Evolutionary conservation across 176 grass and related monocot species (phyloP).

Genomic region (Ensete ventricosum): DNA sequence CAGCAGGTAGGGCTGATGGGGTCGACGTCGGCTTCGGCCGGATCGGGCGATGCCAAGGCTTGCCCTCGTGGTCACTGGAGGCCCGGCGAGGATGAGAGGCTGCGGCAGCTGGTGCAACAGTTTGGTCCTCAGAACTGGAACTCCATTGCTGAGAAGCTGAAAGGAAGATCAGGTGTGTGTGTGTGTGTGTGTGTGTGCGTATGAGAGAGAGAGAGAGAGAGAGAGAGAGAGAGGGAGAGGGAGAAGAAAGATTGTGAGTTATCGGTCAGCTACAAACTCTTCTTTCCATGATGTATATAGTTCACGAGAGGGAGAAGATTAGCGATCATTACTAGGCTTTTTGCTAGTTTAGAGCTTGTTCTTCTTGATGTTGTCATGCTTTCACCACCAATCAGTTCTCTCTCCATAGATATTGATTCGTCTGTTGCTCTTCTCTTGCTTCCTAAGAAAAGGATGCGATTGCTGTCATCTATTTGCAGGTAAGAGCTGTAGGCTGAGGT

Average conservation of each 20-base stretch:
- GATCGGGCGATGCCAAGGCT: slow-evolving; percentile 43
- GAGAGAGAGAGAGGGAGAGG: too few relatives aligned
- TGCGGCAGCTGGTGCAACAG: slow-evolving; percentile 62
- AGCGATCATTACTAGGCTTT: too few relatives aligned
- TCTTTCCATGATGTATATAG: too few relatives aligned
- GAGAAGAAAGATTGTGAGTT: too few relatives aligned
- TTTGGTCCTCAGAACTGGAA: slow-evolving; percentile 96
- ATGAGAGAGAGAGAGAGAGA: too few relatives aligned
- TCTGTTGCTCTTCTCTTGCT: not conserved
- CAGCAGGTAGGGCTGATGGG: slow-evolving; percentile 19
- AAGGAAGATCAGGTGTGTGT: slow-evolving; percentile 75
- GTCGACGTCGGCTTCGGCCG: slow-evolving; percentile 39
- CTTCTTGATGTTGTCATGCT: too few relatives aligned
- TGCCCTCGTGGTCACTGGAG: slow-evolving; percentile 84
- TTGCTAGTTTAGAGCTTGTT: too few relatives aligned
- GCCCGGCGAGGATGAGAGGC: slow-evolving; percentile 73
- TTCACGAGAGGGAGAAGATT: too few relatives aligned
- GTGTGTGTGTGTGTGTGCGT: too few relatives aligned
- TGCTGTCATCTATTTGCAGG: slow-evolving; percentile 28
- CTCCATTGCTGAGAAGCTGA: slow-evolving; percentile 87
- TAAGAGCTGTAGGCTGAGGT: slow-evolving; percentile 90
- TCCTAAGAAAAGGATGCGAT: not conserved
- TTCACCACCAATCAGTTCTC: too few relatives aligned
- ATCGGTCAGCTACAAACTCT: too few relatives aligned
- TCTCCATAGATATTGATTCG: too few relatives aligned